Evolutionary conservation across 257 asterid genomes (phyloP).

Genomic region (Nicotiana otophora): DNA sequence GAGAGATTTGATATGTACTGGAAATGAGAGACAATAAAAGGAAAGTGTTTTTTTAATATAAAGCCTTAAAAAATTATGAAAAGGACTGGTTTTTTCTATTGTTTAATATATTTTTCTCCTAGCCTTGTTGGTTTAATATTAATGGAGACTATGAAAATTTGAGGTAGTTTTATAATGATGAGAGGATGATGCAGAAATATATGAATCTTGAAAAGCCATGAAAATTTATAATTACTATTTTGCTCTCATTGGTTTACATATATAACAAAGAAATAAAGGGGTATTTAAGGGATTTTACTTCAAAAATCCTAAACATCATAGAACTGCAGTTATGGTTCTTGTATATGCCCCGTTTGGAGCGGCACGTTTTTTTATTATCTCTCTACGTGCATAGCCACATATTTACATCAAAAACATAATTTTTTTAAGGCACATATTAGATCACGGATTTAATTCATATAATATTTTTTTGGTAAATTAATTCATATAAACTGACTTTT

Average conservation of each 20-base stretch:
- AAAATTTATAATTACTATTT: neutral
- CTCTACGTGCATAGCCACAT: constrained; percentile 11
- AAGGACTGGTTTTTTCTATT: neutral
- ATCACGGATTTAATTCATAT: neutral
- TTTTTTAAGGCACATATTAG: neutral
- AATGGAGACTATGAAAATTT: neutral
- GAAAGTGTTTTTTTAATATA: neutral
- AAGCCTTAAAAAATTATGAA: neutral
- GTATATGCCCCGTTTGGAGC: constrained; percentile 15
- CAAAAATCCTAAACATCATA: neutral
- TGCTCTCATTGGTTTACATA: neutral
- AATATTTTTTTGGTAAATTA: no score
- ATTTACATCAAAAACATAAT: neutral
- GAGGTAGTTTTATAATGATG: neutral
- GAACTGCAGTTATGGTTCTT: constrained; percentile 8
- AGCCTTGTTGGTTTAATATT: constrained; percentile 4
- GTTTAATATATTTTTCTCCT: neutral
- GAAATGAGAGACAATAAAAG: constrained; percentile 3
- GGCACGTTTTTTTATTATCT: constrained; percentile 14
- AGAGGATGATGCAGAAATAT: neutral
- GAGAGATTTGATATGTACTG: constrained; percentile 7
- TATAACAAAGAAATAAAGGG: neutral
- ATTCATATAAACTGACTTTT: no score
- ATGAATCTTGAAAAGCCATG: constrained; percentile 4
- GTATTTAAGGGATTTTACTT: neutral